phyloP scores from a whole-genome alignment of 2,329 filamentous ascomycete genomes.

The Trichophyton mentagrophytes region DNA sequence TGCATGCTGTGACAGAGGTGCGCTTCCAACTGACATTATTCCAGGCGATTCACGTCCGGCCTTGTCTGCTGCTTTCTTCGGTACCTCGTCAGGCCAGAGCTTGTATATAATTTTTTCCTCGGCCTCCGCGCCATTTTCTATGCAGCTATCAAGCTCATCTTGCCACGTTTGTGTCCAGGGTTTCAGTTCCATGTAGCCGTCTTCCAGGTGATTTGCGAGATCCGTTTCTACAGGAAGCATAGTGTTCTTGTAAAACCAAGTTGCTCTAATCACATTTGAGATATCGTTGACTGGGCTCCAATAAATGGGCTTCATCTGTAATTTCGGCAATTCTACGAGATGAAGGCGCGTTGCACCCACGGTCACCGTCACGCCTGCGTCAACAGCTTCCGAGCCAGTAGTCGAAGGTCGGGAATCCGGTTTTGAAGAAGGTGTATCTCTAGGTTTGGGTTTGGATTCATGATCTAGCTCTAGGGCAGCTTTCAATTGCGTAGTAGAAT shows the following conservation, averaged over 20 bases:
- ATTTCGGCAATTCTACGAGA: constrained; percentile 65
- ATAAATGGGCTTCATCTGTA: constrained; percentile 90
- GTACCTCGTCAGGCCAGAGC: constrained; percentile 57
- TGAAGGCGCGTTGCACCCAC: constrained; percentile 87
- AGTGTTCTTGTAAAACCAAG: constrained; percentile 95
- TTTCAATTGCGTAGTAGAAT: neutral
- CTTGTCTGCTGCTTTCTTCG: neutral
- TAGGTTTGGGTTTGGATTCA: constrained; percentile 9
- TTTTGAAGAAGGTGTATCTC: neutral
- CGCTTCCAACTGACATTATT: neutral
- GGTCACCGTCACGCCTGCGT: constrained; percentile 48
- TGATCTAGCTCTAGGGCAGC: neutral
- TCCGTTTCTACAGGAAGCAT: constrained; percentile 79
- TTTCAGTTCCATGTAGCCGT: constrained; percentile 73
- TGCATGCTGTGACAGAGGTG: neutral
- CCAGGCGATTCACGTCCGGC: constrained; percentile 1
- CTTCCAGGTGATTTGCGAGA: constrained; percentile 83
- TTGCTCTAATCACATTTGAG: constrained; percentile 67
- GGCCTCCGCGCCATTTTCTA: constrained; percentile 76
- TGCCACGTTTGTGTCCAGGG: constrained; percentile 88
- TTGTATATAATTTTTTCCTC: constrained; percentile 82
- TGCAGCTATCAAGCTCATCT: constrained; percentile 78
- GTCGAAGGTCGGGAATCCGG: constrained; percentile 1
- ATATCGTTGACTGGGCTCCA: constrained; percentile 92
- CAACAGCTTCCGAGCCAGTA: constrained; percentile 15